A percentile compares a stretch with the other conserved stretches of the same genome.
Evolutionary conservation across 116 monocot species (phyloP).

Genomic region (Trichopus zeylanicus): DNA sequence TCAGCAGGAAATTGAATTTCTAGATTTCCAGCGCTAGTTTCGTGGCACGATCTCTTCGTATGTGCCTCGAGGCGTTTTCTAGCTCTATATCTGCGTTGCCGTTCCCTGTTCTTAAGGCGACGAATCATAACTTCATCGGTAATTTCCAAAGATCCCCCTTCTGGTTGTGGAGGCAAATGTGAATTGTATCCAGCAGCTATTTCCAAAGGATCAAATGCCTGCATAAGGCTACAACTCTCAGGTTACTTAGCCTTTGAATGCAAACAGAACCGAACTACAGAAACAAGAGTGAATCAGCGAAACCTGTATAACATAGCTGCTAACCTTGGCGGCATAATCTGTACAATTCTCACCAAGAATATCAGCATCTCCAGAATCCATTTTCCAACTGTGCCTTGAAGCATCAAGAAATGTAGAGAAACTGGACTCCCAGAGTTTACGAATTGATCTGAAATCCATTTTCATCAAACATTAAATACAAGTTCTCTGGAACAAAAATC

Average conservation of each 20-base stretch:
- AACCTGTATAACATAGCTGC: too few species aligned
- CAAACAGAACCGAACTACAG: not conserved
- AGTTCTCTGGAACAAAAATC: too few species aligned
- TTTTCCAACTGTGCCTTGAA: not conserved
- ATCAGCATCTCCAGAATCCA: not conserved
- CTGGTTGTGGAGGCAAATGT: not conserved
- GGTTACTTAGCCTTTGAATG: not conserved
- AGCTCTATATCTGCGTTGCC: constrained; percentile 57
- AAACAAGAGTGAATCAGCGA: too few species aligned
- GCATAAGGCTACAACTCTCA: not conserved
- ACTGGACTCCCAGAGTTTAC: too few species aligned
- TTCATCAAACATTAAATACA: too few species aligned
- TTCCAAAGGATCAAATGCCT: not conserved
- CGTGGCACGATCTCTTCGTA: constrained; percentile 12
- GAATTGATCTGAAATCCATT: too few species aligned
- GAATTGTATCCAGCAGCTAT: not conserved
- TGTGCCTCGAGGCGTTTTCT: constrained; percentile 49
- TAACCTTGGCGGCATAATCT: not conserved
- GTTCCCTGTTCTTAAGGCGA: constrained; percentile 51
- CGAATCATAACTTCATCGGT: constrained; percentile 21
- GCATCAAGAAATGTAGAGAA: too few species aligned
- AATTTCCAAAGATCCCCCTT: not conserved
- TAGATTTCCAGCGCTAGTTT: not conserved
- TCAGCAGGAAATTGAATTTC: not conserved
- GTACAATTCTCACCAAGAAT: not conserved